Conservation (phyloP, 176 grass and related monocot species). For the Phyllostachys edulis region DNA sequence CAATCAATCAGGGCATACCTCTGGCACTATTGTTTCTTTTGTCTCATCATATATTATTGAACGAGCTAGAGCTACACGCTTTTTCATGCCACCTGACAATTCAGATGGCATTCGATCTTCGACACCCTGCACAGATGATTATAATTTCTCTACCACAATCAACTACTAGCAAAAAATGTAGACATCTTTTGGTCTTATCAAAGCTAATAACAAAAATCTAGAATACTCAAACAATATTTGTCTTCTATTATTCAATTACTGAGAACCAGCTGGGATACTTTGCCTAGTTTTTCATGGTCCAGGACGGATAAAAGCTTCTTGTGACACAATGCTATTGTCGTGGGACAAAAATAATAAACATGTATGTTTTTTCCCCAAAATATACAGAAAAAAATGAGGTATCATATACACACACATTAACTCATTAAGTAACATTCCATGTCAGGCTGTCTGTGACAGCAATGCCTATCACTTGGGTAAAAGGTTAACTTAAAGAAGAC, state of each 20-base stretch:
- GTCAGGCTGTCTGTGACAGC: neutral
- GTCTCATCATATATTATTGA: constrained; percentile 95
- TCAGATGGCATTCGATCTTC: constrained; percentile 91
- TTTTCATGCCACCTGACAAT: constrained; percentile 99
- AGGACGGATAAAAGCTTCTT: neutral
- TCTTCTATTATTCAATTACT: neutral
- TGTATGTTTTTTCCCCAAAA: neutral
- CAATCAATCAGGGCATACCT: constrained; percentile 52
- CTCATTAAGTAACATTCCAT: neutral
- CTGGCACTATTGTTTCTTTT: constrained; percentile 81
- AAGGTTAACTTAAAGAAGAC: neutral
- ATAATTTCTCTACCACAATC: constrained; percentile 19
- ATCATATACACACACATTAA: neutral
- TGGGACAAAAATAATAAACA: neutral
- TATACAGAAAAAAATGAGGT: neutral
- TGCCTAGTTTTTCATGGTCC: neutral
- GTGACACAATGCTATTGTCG: neutral
- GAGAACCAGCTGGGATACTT: neutral
- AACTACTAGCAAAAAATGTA: constrained; percentile 7
- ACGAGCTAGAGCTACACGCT: constrained; percentile 94
- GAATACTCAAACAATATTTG: neutral
- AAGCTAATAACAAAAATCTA: neutral
- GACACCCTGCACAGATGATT: constrained; percentile 59
- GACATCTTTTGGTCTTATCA: neutral
- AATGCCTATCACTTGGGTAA: neutral